Evolutionary conservation across 805 yeast species (phyloP), one percentile per base, ranked within the genome.

Genomic region (Maudiozyma bulderi): DNA sequence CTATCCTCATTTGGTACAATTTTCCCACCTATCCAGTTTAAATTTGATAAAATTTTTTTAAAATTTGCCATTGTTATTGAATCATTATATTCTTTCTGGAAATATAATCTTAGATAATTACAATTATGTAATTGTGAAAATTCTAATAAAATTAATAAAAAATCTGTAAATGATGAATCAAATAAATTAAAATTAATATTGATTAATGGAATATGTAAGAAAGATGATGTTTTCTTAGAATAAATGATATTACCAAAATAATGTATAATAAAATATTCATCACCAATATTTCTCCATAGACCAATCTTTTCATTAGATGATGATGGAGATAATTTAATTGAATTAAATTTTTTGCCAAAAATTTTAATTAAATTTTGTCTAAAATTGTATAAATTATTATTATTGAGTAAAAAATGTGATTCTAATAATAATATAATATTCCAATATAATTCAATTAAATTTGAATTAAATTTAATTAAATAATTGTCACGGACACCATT

Each of bases 1-100:
- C 63, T 50, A 44, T 59, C 50, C 45, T 65, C 67, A 44, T 61
- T 61, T 5, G 56, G 53, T n/a, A 59, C 52, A 42, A 62, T 35
- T 46, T 52, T 60, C 13, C 66, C 69, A 45, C 64, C 64, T 14
- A 65, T 57, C 69, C 69, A 65, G 45, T 60, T 58, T 32, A 65
- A 47, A 52, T 63, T 65, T 43, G 54, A 49, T 26, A 65, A 46
- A 29, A 65, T 50, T 4, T 52, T 54, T n/a, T 57, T 55, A 7
- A 58, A 48, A 20, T 52, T 51, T 26, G 44, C 51, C 15, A 57
- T 52, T 40, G 43, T 26, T 28, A 28, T 15, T 3, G 50, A 47
- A 31, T 42, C 14, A 37, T 37, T 20, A 10, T 50, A 53, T 41
- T 54, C 56, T 44, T 62, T 54, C 38, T 51, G 39, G 13, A 62